These are phyloP conservation scores for Picocystis sp. DNA, from an alignment of 163 green algal species.

Conservation along the genomic window DNA sequence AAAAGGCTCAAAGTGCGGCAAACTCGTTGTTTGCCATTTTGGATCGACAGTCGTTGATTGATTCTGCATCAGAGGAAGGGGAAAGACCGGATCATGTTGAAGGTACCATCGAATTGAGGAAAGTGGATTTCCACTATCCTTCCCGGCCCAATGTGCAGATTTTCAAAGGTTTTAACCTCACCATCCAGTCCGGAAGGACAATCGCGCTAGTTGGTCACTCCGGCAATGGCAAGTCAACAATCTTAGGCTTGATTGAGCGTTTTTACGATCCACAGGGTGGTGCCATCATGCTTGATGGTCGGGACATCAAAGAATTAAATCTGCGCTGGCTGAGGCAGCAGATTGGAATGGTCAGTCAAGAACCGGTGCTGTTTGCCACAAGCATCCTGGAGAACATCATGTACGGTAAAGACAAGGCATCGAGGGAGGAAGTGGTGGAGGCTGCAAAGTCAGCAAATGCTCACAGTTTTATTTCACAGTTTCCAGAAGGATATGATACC, in stretches of 20 bases:
- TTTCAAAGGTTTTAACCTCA: conserved; percentile 16
- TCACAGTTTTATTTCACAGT: conserved; percentile 47
- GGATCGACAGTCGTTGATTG: conserved; percentile 14
- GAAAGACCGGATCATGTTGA: conserved; percentile 24
- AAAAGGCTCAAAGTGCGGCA: too few relatives aligned
- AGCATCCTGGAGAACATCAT: conserved; percentile 79
- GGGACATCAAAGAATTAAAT: conserved; percentile 36
- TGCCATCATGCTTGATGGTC: conserved; percentile 40
- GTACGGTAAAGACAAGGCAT: conserved; percentile 33
- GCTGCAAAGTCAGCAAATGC: conserved; percentile 62
- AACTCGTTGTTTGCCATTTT: too few relatives aligned
- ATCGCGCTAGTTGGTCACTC: conserved; percentile 71
- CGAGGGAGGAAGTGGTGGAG: conserved; percentile 40
- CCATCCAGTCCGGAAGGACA: conserved; percentile 29
- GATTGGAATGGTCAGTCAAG: conserved; percentile 67
- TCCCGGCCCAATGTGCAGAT: conserved; percentile 32
- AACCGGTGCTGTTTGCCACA: conserved; percentile 75
- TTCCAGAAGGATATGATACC: conserved; percentile 29
- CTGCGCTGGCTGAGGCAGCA: conserved; percentile 40
- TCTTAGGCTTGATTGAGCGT: conserved; percentile 66
- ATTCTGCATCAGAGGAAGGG: conserved; percentile 8
- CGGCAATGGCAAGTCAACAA: conserved; percentile 64
- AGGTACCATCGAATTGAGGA: conserved; percentile 35
- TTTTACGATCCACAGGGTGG: conserved; percentile 69
- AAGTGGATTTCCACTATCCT: conserved; percentile 61